Base-by-base conservation (phyloP, 2,329 filamentous ascomycete genomes). In the Verticillium nubilum region DNA sequence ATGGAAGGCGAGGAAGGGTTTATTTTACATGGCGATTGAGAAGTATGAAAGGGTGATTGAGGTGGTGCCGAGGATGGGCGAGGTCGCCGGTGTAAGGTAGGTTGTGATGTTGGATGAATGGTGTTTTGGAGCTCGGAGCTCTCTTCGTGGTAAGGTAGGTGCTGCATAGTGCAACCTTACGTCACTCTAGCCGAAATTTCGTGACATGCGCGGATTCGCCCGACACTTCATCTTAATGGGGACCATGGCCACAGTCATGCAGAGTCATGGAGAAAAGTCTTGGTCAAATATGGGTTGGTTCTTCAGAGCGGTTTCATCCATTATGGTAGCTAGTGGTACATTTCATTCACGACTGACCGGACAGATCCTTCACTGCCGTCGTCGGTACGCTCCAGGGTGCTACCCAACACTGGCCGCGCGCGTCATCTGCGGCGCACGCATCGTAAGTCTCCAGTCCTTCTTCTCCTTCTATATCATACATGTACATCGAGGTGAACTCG, bases 1-100 rank as follows among this genome's bases (percentile, higher is more conserved):
- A 83, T 83, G 70, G 70, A 76, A 70, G 68, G 27, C 52, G 52
- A 31, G n/a, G 5, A 19, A 55, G n/a, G 28, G 25, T 15, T 9
- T 29, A 31, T 9, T 56, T 56, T 42, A 56, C 54, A 56, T 56
- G 29, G 54, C 33, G 29, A 53, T 53, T 5, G 29, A 31, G 33
- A 13, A 33, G 13, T 12, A 17, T 23, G 25, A 28, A 5, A 19
- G 28, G 29, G 23, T 26, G 25, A 3, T 53, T 25, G 23, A 9
- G 47, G 47, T 25, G 47, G 10, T 52, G n/a, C n/a, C n/a, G n/a
- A n/a, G n/a, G n/a, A n/a, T n/a, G n/a, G n/a, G n/a, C n/a, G n/a
- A n/a, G n/a, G n/a, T n/a, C n/a, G n/a, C n/a, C n/a, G n/a, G n/a
- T n/a, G n/a, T n/a, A n/a, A n/a, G n/a, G n/a, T n/a, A n/a, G n/a